Evolutionary conservation across 768 basidiomycete species (phyloP).

Genomic region (Boletus subparvulus): DNA sequence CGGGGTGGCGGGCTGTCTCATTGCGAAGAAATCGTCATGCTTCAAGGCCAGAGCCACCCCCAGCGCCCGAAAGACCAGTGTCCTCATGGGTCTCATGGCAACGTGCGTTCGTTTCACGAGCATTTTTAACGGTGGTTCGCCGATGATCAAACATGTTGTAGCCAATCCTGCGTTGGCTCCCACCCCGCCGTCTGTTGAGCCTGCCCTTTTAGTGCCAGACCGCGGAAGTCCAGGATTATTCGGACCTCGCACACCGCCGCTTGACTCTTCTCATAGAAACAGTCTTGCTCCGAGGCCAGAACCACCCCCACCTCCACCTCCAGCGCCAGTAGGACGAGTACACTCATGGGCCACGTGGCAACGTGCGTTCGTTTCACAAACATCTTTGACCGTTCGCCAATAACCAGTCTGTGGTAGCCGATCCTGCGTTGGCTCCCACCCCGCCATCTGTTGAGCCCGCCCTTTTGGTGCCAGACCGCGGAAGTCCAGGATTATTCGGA

Average conservation of each 20-base stretch:
- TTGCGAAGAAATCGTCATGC: constrained; percentile 32
- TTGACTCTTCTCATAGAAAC: neutral
- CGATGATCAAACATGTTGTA: constrained; percentile 23
- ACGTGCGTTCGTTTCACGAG: constrained; percentile 42
- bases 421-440: constrained; percentile 52
- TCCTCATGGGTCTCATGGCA: constrained; percentile 62
- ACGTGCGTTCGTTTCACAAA: neutral
- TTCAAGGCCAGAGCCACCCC: constrained; percentile 28
- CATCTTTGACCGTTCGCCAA: neutral
- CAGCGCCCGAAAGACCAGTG: constrained; percentile 37
- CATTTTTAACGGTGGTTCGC: neutral
- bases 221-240: too few relatives aligned
- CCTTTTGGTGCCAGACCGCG: constrained; percentile 20
- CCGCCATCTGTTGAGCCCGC: constrained; percentile 54
- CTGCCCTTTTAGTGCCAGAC: constrained; percentile 35
- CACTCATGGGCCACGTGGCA: too few relatives aligned
- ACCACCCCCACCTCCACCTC: constrained; percentile 1
- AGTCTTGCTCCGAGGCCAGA: constrained; percentile 35
- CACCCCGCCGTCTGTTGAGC: constrained; percentile 54
- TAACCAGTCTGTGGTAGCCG: constrained; percentile 40
- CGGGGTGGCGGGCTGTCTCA: constrained; percentile 56
- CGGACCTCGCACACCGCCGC: too few relatives aligned
- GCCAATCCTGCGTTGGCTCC: constrained; percentile 55
- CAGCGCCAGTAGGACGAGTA: constrained; percentile 34
- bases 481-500: too few relatives aligned